Evolutionary conservation across 1,139 yeast genomes (phyloP).

Genomic region (Candida freyschussii): DNA sequence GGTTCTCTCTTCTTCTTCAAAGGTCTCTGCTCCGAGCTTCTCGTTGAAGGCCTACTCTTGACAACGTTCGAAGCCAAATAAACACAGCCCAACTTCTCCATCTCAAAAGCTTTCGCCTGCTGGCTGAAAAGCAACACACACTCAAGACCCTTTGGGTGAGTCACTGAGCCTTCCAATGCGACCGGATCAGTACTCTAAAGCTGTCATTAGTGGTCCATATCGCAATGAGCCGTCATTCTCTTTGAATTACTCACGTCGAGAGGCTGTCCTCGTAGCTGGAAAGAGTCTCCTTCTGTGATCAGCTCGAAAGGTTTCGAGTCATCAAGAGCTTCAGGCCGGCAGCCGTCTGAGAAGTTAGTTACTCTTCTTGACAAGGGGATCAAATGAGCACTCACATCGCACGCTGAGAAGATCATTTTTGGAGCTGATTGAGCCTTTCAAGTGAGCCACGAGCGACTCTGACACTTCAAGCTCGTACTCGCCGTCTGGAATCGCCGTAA

Average conservation of each 20-base stretch:
- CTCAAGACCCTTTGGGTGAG: slow-evolving; percentile 12
- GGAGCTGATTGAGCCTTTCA: slow-evolving; percentile 2
- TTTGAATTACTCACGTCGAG: slow-evolving; percentile 2
- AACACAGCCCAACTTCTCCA: slow-evolving; percentile 14
- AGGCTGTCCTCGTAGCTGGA: slow-evolving; percentile 8
- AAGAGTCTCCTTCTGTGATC: slow-evolving; percentile 7
- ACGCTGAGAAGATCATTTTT: slow-evolving; percentile 15
- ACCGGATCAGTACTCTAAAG: no score
- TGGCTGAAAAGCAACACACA: slow-evolving; percentile 19
- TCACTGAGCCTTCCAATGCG: slow-evolving; percentile 12
- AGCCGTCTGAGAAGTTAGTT: slow-evolving; percentile 7
- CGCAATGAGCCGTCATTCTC: no score
- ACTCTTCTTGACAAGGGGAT: not conserved
- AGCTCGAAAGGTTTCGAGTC: slow-evolving; percentile 8
- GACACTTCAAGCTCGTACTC: slow-evolving; percentile 22
- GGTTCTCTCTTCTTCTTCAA: slow-evolving; percentile 20
- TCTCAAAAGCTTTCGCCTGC: slow-evolving; percentile 11
- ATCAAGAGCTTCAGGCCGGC: slow-evolving; percentile 14
- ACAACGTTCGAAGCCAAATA: slow-evolving; percentile 7
- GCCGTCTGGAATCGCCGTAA: slow-evolving; percentile 20
- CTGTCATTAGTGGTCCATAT: no score
- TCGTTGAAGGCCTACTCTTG: slow-evolving; percentile 2
- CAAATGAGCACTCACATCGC: slow-evolving; percentile 16
- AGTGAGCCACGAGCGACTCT: slow-evolving; percentile 13
- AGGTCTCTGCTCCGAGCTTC: slow-evolving; percentile 2